phyloP scores from a whole-genome alignment of 2,329 filamentous ascomycete species.

The Stagonosporopsis cucurbitacearum region DNA sequence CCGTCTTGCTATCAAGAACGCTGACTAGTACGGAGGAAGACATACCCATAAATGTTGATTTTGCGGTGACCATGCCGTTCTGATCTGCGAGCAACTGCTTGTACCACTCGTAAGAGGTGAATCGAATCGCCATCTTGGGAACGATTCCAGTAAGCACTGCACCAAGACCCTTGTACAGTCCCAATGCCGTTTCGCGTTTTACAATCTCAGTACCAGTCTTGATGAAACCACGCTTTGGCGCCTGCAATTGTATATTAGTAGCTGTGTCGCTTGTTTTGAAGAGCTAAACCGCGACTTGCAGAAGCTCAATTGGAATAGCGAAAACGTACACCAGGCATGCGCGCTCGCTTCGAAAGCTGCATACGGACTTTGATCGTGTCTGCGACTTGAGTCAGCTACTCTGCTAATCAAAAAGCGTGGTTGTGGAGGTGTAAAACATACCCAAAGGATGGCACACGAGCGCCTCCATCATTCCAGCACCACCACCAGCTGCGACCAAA shows the following conservation, averaged over 20 bases:
- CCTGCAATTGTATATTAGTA: conserved; percentile 46
- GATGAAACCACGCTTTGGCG: conserved; percentile 84
- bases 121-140: conserved; percentile 99
- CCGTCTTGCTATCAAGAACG: neutral
- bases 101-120: conserved; percentile 96
- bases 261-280: neutral
- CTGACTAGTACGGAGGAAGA: neutral
- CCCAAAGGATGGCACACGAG: conserved; percentile 92
- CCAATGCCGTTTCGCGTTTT: conserved; percentile 86
- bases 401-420: neutral
- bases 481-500: conserved; percentile 77
- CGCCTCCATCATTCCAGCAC: conserved; percentile 99
- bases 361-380: conserved; percentile 99
- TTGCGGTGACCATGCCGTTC: conserved; percentile 70
- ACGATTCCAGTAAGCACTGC: conserved; percentile 96
- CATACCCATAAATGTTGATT: conserved; percentile 73
- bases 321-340: conserved; percentile 73
- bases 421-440: conserved; percentile 52
- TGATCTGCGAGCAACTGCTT: conserved; percentile 80
- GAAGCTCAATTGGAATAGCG: neutral
- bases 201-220: conserved; percentile 86
- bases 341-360: conserved; percentile 90
- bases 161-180: conserved; percentile 96
- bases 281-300: neutral
- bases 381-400: conserved; percentile 47